Evolutionary conservation across 805 yeast genomes (phyloP).

Genomic region (Ascoidea asiatica): DNA sequence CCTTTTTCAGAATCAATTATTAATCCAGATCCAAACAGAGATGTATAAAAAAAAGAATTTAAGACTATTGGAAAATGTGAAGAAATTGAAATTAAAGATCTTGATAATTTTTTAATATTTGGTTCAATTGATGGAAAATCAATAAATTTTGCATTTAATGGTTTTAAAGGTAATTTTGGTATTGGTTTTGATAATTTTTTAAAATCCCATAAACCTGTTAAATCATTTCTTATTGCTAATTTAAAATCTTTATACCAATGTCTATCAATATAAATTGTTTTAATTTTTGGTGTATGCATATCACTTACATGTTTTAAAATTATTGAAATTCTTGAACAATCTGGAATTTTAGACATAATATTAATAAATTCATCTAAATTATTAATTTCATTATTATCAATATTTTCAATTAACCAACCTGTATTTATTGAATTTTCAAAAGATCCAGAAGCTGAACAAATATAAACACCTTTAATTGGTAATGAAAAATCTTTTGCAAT

Average conservation of each 20-base stretch:
- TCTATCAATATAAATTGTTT: slow-evolving; percentile 63
- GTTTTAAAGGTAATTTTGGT: slow-evolving; percentile 26
- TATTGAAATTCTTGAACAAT: slow-evolving; percentile 55
- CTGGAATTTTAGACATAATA: slow-evolving; percentile 70
- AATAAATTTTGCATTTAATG: slow-evolving; percentile 55
- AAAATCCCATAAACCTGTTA: slow-evolving; percentile 46
- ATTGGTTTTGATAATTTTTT: slow-evolving; percentile 38
- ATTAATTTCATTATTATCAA: slow-evolving; percentile 66
- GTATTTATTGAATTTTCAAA: slow-evolving; percentile 43
- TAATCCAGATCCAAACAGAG: slow-evolving; percentile 58
- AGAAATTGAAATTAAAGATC: slow-evolving; percentile 60
- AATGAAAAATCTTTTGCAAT: slow-evolving; percentile 75
- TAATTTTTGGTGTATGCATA: slow-evolving; percentile 56
- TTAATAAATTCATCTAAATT: slow-evolving; percentile 63
- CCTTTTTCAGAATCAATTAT: slow-evolving; percentile 73
- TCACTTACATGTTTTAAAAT: slow-evolving; percentile 70
- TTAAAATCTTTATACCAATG: slow-evolving; percentile 73
- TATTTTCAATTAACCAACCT: slow-evolving; percentile 73
- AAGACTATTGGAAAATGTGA: slow-evolving; percentile 59
- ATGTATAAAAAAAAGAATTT: slow-evolving; percentile 59
- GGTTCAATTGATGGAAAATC: slow-evolving; percentile 48
- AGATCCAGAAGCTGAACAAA: slow-evolving; percentile 66
- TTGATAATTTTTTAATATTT: slow-evolving; percentile 39
- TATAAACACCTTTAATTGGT: slow-evolving; percentile 75
- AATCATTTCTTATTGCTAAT: slow-evolving; percentile 49